These are phyloP conservation scores for Chlorella variabilis DNA, from an alignment of 163 green algal species.

Conservation along the genomic window DNA sequence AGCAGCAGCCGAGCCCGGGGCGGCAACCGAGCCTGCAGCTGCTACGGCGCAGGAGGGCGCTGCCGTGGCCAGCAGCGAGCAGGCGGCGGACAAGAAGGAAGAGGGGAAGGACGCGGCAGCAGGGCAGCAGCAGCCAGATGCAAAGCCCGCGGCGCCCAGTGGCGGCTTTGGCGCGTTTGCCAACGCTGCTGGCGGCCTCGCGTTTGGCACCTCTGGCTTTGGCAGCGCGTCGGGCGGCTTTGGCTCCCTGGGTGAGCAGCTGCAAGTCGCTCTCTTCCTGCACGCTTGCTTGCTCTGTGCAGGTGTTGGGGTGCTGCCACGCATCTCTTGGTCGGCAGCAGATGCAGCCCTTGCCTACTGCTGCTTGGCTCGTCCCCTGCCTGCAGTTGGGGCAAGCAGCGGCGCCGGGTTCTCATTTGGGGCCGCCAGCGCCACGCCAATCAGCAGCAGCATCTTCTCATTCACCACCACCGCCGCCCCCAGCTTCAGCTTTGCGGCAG, in stretches of 20 bases:
- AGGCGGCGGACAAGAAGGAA: background rate
- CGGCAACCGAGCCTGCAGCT: conserved; percentile 21
- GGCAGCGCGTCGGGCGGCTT: conserved; percentile 41
- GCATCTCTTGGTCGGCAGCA: too few species aligned
- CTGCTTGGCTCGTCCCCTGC: background rate
- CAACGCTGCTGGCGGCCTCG: conserved; percentile 11
- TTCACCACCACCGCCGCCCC: conserved; percentile 4
- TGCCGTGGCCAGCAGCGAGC: conserved; percentile 1
- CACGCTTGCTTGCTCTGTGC: too few species aligned
- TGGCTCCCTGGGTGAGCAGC: conserved; percentile 35
- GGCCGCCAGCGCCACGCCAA: background rate
- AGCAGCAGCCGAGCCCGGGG: background rate
- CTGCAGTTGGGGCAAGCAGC: conserved; percentile 4
- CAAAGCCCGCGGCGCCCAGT: background rate
- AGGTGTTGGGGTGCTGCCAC: too few species aligned
- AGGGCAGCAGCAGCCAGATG: background rate
- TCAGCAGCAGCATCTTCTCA: conserved; percentile 21
- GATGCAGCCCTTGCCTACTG: background rate
- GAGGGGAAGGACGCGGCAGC: background rate
- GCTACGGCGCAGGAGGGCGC: conserved; percentile 4
- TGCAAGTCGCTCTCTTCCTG: too few species aligned
- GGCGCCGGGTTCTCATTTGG: conserved; percentile 40
- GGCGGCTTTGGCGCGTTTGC: conserved; percentile 40
- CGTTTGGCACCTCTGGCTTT: conserved; percentile 28
- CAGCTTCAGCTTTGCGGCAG: conserved; percentile 32